Percentiles rank a stretch among this genome's conserved stretches.
phyloP scores from a whole-genome alignment of 164 flowering plant genomes.

The Magnolia changhungtana region DNA sequence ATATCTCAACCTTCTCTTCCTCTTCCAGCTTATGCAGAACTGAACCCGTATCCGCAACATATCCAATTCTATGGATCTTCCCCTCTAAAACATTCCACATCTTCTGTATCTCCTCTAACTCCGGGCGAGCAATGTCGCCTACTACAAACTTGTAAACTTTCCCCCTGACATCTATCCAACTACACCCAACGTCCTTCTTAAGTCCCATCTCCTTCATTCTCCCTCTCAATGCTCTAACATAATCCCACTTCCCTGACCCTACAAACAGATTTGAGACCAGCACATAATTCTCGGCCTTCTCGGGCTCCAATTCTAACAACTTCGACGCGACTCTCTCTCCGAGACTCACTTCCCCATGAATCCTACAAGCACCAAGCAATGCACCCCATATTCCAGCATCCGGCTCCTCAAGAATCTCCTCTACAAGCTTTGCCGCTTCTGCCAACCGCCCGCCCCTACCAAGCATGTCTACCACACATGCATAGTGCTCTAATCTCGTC shows the following conservation, averaged over 20 bases:
- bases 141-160: slow-evolving; percentile 41
- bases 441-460: slow-evolving; percentile 55
- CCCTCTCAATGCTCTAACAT: slow-evolving; percentile 51
- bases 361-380: slow-evolving; percentile 57
- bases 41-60: slow-evolving; percentile 40
- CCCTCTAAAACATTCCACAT: slow-evolving; percentile 45
- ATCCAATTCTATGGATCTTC: slow-evolving; percentile 43
- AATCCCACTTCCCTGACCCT: slow-evolving; percentile 55
- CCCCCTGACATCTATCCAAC: slow-evolving; percentile 67
- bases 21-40: slow-evolving; percentile 61
- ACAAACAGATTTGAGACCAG: slow-evolving; percentile 58
- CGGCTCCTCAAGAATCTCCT: slow-evolving; percentile 53
- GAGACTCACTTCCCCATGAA: slow-evolving; percentile 32
- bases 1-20: slow-evolving; percentile 43
- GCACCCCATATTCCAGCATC: slow-evolving; percentile 63
- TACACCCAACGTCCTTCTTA: slow-evolving; percentile 52
- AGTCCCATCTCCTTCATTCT: slow-evolving; percentile 54
- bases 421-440: slow-evolving; percentile 41
- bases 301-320: slow-evolving; percentile 46
- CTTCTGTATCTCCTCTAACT: slow-evolving; percentile 26
- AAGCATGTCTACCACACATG: slow-evolving; percentile 66
- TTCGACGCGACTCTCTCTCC: slow-evolving; percentile 45
- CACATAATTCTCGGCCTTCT: slow-evolving; percentile 40
- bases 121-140: slow-evolving; percentile 31
- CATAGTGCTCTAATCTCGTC: slow-evolving; percentile 59